Conservation (phyloP, 176 grass and related monocot genomes). For the Avena eriantha region DNA sequence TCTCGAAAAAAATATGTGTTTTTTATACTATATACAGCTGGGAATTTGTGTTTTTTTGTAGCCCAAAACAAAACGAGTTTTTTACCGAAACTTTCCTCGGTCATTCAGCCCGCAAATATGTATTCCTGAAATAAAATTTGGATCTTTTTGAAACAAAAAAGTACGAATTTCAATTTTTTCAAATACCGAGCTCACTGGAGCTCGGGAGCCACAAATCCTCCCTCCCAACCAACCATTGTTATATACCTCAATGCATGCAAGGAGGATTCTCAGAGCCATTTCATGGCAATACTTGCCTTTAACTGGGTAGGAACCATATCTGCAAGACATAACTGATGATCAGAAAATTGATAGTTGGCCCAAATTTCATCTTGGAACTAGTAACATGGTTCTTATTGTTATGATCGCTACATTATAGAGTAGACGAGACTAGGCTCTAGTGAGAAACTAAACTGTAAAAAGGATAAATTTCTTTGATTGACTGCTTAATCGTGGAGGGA, state of each 20-base stretch:
- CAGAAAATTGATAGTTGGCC: constrained; percentile 6
- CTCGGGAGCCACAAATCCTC: no score
- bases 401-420: background rate
- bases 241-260: constrained; percentile 92
- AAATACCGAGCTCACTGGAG: no score
- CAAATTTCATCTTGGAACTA: background rate
- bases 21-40: no score
- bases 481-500: background rate
- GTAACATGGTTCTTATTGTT: constrained; percentile 45
- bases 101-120: no score
- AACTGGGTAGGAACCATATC: constrained; percentile 91
- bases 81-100: no score
- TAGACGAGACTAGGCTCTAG: background rate
- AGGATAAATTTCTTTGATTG: constrained; percentile 7
- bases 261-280: constrained; percentile 99
- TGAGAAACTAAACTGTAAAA: background rate
- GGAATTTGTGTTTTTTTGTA: no score
- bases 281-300: constrained; percentile 98
- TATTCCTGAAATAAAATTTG: no score
- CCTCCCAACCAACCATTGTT: background rate
- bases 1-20: no score
- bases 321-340: constrained; percentile 52
- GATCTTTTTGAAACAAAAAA: no score
- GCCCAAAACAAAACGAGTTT: no score
- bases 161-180: no score